Evolutionary conservation across 2,329 filamentous ascomycete genomes (phyloP).

Genomic region (Talaromyces sp.): DNA sequence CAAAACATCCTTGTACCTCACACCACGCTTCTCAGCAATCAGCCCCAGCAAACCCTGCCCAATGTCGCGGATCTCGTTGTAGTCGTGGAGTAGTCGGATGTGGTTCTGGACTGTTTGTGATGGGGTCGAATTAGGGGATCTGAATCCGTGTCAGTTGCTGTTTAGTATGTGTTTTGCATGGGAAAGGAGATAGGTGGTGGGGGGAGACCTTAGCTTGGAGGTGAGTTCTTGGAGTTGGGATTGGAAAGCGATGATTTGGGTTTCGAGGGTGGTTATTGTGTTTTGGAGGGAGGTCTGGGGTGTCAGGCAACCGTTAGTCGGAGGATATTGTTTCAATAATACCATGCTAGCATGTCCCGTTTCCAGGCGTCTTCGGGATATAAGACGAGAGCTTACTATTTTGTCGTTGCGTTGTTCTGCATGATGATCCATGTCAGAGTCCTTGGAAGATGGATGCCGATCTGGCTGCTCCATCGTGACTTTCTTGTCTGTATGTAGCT

Average conservation of each 20-base stretch:
- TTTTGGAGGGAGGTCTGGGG: constrained; percentile 22
- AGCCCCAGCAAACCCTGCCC: constrained; percentile 65
- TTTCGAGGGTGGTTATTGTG: constrained; percentile 43
- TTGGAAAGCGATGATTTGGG: constrained; percentile 44
- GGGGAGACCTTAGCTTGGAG: constrained; percentile 37
- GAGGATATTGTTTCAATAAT: neutral
- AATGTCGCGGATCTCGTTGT: constrained; percentile 70
- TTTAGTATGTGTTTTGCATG: neutral
- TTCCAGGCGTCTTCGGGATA: neutral
- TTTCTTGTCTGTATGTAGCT: neutral
- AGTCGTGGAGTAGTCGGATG: constrained; percentile 64
- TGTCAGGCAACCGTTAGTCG: neutral
- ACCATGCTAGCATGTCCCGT: neutral
- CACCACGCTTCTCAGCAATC: constrained; percentile 64
- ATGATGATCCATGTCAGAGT: neutral
- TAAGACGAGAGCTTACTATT: constrained; percentile 16
- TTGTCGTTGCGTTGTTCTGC: constrained; percentile 21
- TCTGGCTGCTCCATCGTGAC: neutral
- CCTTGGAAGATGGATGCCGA: neutral
- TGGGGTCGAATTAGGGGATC: constrained; percentile 42
- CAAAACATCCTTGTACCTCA: constrained; percentile 49
- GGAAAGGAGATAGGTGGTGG: neutral
- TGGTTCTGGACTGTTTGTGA: constrained; percentile 59
- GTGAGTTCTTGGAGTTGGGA: constrained; percentile 35
- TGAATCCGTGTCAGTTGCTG: neutral